Base-by-base conservation (phyloP, 202 grass and related monocot species). In the Bolboschoenoplectus hybrid region DNA sequence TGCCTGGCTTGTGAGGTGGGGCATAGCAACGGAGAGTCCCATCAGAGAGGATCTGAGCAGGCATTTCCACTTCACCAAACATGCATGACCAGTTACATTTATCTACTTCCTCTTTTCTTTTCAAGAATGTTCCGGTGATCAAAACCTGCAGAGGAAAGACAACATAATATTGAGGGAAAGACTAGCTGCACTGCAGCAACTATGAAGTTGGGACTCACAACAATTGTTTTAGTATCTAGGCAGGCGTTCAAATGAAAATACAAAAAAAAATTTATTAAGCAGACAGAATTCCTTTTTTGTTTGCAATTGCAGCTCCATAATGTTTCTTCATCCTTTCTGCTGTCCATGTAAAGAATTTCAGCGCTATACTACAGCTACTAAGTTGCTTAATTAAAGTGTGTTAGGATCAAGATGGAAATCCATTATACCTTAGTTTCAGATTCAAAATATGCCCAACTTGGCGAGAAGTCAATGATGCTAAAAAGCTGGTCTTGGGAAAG, bases 401-500 rank as follows among this genome's bases (percentile, higher is more conserved):
- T 1, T 46, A 60, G 74, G 50, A 60, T 41, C 66, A 81, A 63
- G 40, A 63, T 66, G 62, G 69, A 44, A 86, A 63, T 80, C 7
- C 5, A 46, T 71, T 16, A 63, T 76, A 99, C 97, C 97, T 97
- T 99, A 20, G 92, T 88, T 75, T 86, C 77, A 12, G 67, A 84
- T 50, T 81, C 88, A 84, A 88, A 72, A 68, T 85, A 87, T 60
- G 89, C 89, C 85, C 94, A 99, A 86, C 89, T 94, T 85, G 97
- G 97, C 47, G 97, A 97, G 88, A 97, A 93, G 83, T 97, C 90
- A 84, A 99, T 99, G 70, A 99, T 99, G 86, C 97, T 99, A 85
- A 99, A 99, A 76, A 99, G 90, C 87, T 98, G 96, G 32, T 98
- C 93, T 91, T 95, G 87, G 13, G 93, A 94, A 87, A 98, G 90